Base-by-base conservation (phyloP, 768 basidiomycete genomes). In the Dictyophora rubrovolvata region DNA sequence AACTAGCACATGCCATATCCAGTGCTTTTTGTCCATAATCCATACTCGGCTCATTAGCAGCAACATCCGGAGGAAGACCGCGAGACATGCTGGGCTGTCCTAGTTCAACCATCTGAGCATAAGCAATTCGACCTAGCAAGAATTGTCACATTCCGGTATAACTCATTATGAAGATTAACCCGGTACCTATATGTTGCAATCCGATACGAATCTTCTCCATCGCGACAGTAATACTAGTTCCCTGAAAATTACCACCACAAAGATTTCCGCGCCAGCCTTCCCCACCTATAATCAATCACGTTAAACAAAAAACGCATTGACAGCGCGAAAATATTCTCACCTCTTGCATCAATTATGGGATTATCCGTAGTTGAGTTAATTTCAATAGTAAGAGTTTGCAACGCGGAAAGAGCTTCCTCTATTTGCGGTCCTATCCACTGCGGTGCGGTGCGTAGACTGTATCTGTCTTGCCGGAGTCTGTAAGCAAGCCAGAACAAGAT, bases 361-460 rank as follows among this genome's bases (percentile, higher is more conserved):
- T 70, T 70, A 58, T 70, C 69, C 10, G 69, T 70, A 33, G 69
- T 70, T 17, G 66, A 60, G 53, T 69, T 68, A 58, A 66, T 52
- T 63, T 70, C 69, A 21, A 59, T 55, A 52, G 61, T 54, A n/a
- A 70, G 53, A 7, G 62, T 60, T 20, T 52, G 48, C 50, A 61
- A 56, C 11, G 68, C 64, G 35, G 62, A 50, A 12, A 65, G 37
- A 42, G 68, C 53, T 50, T 65, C 63, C n/a, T 63, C 63, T 48
- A 67, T 46, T 53, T 66, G 62, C 4, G 69, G 69, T 17, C 69
- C 69, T 34, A 68, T 54, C 65, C 65, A 70, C 62, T 69, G 66
- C 35, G 62, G 33, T 9, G 57, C 56, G 17, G 53, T 55, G 54
- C 67, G 62, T 1, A 69, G 63, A 17, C 67, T 61, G 61, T 70